Conservation (phyloP, 2,329 filamentous ascomycete genomes). For the Coniochaeta sp. region DNA sequence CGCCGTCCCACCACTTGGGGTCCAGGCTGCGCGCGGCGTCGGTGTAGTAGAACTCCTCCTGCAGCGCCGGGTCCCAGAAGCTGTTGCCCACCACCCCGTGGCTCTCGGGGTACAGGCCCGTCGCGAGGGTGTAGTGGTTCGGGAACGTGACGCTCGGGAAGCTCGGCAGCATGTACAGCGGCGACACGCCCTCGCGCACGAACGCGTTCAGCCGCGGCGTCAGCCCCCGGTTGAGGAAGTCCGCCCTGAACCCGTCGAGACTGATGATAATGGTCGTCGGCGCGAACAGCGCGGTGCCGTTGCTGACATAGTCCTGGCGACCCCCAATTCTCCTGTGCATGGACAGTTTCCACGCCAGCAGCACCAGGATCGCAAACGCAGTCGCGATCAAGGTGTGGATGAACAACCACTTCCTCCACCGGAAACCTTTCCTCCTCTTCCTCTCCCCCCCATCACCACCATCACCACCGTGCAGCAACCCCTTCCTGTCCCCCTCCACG, state of each 20-base stretch:
- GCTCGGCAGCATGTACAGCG: constrained; percentile 85
- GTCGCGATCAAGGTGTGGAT: constrained; percentile 44
- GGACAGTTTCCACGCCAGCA: constrained; percentile 54
- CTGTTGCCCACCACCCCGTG: constrained; percentile 91
- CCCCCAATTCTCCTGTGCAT: constrained; percentile 26
- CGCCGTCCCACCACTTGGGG: constrained; percentile 89
- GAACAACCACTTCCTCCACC: constrained; percentile 47
- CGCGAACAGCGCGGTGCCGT: constrained; percentile 82
- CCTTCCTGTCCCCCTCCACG: constrained; percentile 48
- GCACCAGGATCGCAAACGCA: constrained; percentile 47
- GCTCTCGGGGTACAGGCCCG: constrained; percentile 84
- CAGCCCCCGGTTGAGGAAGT: constrained; percentile 77
- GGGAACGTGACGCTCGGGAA: constrained; percentile 97
- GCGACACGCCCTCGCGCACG: constrained; percentile 76
- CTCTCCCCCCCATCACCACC: constrained; percentile 27
- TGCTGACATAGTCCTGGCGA: constrained; percentile 45
- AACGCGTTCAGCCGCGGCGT: constrained; percentile 78
- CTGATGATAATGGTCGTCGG: constrained; percentile 92
- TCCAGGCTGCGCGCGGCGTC: constrained; percentile 69
- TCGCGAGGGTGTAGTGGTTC: constrained; percentile 90
- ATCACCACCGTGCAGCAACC: constrained; percentile 30
- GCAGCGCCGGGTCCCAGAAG: constrained; percentile 77
- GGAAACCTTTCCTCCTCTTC: constrained; percentile 39
- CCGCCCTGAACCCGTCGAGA: constrained; percentile 90
- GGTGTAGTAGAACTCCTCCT: constrained; percentile 84